A percentile compares a stretch with the other conserved stretches of the same genome.
phyloP scores from a whole-genome alignment of 306 rosid genomes.

The Abrus precatorius region DNA sequence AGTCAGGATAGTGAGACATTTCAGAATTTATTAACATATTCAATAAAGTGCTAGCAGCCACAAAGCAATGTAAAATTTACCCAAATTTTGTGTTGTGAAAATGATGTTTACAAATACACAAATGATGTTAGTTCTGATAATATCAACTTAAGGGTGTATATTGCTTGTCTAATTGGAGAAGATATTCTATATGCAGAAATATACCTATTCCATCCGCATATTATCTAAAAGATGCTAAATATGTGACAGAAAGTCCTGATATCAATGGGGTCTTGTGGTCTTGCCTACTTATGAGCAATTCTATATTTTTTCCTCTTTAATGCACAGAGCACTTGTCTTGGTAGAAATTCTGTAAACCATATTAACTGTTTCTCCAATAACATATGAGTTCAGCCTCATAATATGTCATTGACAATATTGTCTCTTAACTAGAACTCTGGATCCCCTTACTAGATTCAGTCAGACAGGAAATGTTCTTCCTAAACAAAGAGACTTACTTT shows the following conservation, averaged over 20 bases:
- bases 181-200: conserved; percentile 16
- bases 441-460: conserved; percentile 8
- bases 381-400: conserved; percentile 5
- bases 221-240: neutral
- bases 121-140: neutral
- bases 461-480: conserved; percentile 21
- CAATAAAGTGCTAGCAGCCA: neutral
- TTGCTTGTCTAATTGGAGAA: neutral
- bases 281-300: neutral
- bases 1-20: neutral
- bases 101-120: too few relatives aligned
- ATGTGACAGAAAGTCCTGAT: neutral
- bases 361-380: neutral
- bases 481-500: conserved; percentile 44
- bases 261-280: neutral
- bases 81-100: neutral
- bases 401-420: neutral
- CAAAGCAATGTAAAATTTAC: conserved; percentile 11
- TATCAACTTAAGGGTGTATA: conserved; percentile 17
- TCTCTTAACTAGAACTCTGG: conserved; percentile 22
- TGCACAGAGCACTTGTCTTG: neutral
- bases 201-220: neutral
- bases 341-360: neutral
- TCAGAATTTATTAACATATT: neutral
- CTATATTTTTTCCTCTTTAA: conserved; percentile 13